Evolutionary conservation across 2,329 filamentous ascomycete genomes (phyloP).

Genomic region (Paraconiothyrium sp.): DNA sequence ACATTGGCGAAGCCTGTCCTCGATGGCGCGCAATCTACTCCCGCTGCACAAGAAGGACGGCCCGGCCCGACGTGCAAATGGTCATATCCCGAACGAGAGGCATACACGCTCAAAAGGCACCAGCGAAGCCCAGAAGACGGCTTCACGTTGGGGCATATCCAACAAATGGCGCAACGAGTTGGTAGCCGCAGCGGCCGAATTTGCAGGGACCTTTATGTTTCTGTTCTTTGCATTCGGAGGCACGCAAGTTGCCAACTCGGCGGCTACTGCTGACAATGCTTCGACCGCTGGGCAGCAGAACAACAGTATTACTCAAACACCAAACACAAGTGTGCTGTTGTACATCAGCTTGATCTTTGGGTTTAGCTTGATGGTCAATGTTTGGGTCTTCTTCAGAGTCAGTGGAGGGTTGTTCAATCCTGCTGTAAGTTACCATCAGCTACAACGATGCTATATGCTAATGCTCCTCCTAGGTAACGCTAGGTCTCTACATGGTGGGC

Average conservation of each 20-base stretch:
- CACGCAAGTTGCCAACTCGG: conserved; percentile 49
- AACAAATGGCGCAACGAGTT: conserved; percentile 47
- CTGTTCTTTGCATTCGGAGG: conserved; percentile 53
- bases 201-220: conserved; percentile 53
- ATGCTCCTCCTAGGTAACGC: conserved; percentile 39
- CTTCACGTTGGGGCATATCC: conserved; percentile 5
- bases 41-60: conserved; percentile 19
- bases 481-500: conserved; percentile 49
- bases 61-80: conserved; percentile 5
- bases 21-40: conserved; percentile 17
- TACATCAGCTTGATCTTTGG: conserved; percentile 51
- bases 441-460: background rate
- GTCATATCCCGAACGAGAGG: conserved; percentile 10
- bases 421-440: conserved; percentile 40
- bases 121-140: conserved; percentile 1
- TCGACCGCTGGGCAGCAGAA: conserved; percentile 32
- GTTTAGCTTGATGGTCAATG: conserved; percentile 51
- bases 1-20: background rate
- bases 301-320: conserved; percentile 42
- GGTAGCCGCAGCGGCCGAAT: conserved; percentile 48
- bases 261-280: conserved; percentile 31
- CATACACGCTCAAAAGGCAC: background rate
- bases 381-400: conserved; percentile 53
- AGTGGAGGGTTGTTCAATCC: conserved; percentile 53
- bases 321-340: conserved; percentile 45